Conservation (phyloP, 2,329 filamentous ascomycete species). For the Nothophaeocryptopus gaeumannii region DNA sequence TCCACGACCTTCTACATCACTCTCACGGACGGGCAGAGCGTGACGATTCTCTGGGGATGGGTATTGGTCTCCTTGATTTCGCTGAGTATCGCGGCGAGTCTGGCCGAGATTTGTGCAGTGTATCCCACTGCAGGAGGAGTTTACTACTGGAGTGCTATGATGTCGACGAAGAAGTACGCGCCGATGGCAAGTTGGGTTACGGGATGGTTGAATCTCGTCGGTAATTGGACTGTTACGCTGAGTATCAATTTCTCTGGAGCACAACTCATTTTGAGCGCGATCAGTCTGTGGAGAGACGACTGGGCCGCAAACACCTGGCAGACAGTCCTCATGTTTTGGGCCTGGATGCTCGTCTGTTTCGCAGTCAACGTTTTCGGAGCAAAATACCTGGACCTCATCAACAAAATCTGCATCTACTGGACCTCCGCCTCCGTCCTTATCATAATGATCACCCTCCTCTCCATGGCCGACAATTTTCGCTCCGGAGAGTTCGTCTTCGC, state of each 20-base stretch:
- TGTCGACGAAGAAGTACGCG: slow-evolving; percentile 62
- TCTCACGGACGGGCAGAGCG: slow-evolving; percentile 64
- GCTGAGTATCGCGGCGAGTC: slow-evolving; percentile 61
- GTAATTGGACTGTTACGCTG: slow-evolving; percentile 66
- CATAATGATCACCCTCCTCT: slow-evolving; percentile 63
- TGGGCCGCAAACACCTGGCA: slow-evolving; percentile 67
- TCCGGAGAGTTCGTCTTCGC: slow-evolving; percentile 64
- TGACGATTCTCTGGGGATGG: slow-evolving; percentile 70
- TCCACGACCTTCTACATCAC: slow-evolving; percentile 68
- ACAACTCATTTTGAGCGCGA: slow-evolving; percentile 65
- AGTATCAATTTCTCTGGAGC: slow-evolving; percentile 71
- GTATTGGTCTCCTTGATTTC: slow-evolving; percentile 63
- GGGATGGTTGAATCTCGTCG: slow-evolving; percentile 69
- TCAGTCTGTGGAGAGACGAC: slow-evolving; percentile 67
- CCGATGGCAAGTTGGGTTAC: slow-evolving; percentile 67
- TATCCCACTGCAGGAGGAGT: slow-evolving; percentile 67
- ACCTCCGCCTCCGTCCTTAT: slow-evolving; percentile 64
- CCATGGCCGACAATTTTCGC: slow-evolving; percentile 57
- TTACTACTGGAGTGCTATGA: slow-evolving; percentile 68
- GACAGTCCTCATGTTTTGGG: slow-evolving; percentile 70
- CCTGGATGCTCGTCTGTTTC: slow-evolving; percentile 64
- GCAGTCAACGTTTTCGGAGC: slow-evolving; percentile 63
- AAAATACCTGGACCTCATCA: slow-evolving; percentile 64
- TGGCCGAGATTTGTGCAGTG: slow-evolving; percentile 68
- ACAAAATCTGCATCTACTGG: slow-evolving; percentile 73